Base-by-base conservation (phyloP, 768 basidiomycete genomes). In the Gymnopilus junonius region DNA sequence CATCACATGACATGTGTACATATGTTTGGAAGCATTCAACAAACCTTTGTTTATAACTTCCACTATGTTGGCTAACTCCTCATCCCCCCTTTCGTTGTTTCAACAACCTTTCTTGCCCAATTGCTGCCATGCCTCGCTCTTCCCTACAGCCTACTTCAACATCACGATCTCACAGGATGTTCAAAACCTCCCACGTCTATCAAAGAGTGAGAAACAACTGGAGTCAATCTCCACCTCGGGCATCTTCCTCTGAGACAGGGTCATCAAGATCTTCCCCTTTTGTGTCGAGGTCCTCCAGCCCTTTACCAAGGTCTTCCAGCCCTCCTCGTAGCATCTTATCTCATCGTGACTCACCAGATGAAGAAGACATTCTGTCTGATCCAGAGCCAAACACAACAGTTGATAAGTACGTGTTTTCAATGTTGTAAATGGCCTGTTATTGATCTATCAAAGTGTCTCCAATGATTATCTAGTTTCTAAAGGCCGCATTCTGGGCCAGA, bases 11-110 rank as follows among this genome's bases (percentile, higher is more conserved):
- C 27, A 25, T 55, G 39, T 31, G n/a, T 39, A 37, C 55, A 14
- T 40, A 21, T 57, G 55, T 57, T 57, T 57, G 27, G 37, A 39
- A 27, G 27, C 10, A 57, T 57, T 57, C 55, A 57, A 57, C 55
- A 57, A 42, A 40, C 55, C 3, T 37, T 57, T 34, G n/a, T 57
- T 57, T 57, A 57, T 57, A 57, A 57, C 55, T 40, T 29, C 12
- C 35, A 40, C 55, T 37, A 40, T 48, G 2, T n/a, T n/a, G n/a
- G n/a, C n/a, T n/a, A 14, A 1, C 17, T 8, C 23, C 10, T 8
- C 10, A 57, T 57, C 11, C 4, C 12, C 40, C 23, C 39, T 39
- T 27, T 40, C n/a, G 3, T 42, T 27, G 8, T 42, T 8, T 42
- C 55, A 39, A 12, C 39, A 10, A 39, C 27, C 39, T 39, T 14